Evolutionary conservation across 2,329 filamentous ascomycete genomes (phyloP).

Genomic region (Monilinia fructigena): DNA sequence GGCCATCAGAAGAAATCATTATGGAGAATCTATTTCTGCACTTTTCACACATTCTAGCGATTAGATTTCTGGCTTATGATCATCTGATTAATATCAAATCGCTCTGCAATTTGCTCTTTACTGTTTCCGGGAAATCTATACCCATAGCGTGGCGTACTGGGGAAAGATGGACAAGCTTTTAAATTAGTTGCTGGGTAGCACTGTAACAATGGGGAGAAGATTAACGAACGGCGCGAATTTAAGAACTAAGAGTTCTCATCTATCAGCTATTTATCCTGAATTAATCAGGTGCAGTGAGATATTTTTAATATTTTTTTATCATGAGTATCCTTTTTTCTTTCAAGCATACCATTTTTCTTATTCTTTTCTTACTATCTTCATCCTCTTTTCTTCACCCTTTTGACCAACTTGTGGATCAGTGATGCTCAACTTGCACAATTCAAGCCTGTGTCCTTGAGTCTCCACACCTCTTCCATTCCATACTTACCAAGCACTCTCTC

Average conservation of each 20-base stretch:
- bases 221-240: slow-evolving; percentile 2
- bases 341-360: not conserved
- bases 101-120: slow-evolving; percentile 48
- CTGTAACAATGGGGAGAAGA: not conserved
- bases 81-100: slow-evolving; percentile 29
- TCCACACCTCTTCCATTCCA: slow-evolving; percentile 7
- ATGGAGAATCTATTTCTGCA: slow-evolving; percentile 73
- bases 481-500: not conserved
- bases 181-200: slow-evolving; percentile 25
- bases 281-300: slow-evolving; percentile 9
- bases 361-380: not conserved
- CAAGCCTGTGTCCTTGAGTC: not conserved
- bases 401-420: not conserved
- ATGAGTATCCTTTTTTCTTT: not conserved
- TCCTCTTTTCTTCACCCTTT: not conserved
- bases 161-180: slow-evolving; percentile 14
- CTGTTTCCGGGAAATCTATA: slow-evolving; percentile 20
- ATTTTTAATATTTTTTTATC: not conserved
- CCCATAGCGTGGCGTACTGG: slow-evolving; percentile 37
- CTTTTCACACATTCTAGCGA: slow-evolving; percentile 37
- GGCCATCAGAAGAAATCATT: slow-evolving; percentile 92
- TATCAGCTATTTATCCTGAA: not conserved
- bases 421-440: not conserved
- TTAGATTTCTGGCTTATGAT: slow-evolving; percentile 26
- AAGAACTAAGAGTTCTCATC: slow-evolving; percentile 10